Base-by-base conservation (phyloP, 2,329 filamentous ascomycete genomes). In the Pseudofabraea citricarpa region DNA sequence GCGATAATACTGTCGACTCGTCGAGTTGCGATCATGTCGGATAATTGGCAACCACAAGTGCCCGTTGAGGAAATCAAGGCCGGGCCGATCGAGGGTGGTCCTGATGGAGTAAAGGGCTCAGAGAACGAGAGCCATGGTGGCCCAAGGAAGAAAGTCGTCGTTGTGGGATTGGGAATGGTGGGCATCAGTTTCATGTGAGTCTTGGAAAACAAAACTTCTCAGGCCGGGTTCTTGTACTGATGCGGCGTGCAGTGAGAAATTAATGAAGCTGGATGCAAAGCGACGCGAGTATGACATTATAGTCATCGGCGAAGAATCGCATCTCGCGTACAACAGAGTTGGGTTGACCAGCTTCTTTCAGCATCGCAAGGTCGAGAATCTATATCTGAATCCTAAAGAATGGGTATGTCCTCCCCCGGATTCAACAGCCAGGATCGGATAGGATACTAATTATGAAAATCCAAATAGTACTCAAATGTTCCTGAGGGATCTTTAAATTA, bases 91-190 rank as follows among this genome's bases (percentile, higher is more conserved):
- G 44, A 55, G 23, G 47, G 47, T 2, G 52, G 50, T 8, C 45
- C 51, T 6, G 49, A 59, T 51, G 55, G 54, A 5, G 51, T 56
- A 9, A 46, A 44, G 5, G 57, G 47, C 5, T 54, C 49, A 19
- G 47, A 48, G 32, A 53, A 52, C 16, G 41, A 54, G 23, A 41
- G 43, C n/a, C 51, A 53, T 45, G 55, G 44, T 23, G 40, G 39
- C 5, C 10, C 38, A n/a, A 59, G 79, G 49, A 88, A 87, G 63
- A 81, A 75, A 58, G 68, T 94, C 26, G 88, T 94, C 2, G 81
- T 95, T 27, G 87, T 95, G 29, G 90, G 90, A 8, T 66, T 95
- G 65, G 90, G 90, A 2, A 96, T 96, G 90, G 90, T 95, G 35
- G 88, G 85, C 29, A 85, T 93, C 54, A 83, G 86, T 32, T 91